These are phyloP conservation scores for Aspergillus pseudoterreus DNA, from an alignment of 2,329 filamentous ascomycete species.

Conservation along the genomic window DNA sequence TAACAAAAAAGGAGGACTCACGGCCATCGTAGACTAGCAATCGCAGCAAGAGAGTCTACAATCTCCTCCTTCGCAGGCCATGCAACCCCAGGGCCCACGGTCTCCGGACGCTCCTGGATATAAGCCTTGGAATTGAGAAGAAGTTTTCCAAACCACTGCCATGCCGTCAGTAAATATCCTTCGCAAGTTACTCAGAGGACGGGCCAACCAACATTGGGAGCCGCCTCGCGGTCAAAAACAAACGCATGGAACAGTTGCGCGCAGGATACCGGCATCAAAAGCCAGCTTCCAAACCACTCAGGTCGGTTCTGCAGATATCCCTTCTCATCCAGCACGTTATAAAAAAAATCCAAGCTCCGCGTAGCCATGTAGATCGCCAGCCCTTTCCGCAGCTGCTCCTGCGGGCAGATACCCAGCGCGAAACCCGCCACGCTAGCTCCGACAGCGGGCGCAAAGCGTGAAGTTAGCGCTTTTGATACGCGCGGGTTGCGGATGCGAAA, in stretches of 20 bases:
- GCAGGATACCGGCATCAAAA: constrained; percentile 71
- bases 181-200: neutral
- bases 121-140: constrained; percentile 72
- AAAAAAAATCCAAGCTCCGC: constrained; percentile 78
- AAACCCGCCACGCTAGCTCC: constrained; percentile 85
- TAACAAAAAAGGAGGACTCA: constrained; percentile 42
- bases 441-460: constrained; percentile 79
- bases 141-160: constrained; percentile 58
- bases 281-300: constrained; percentile 82
- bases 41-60: constrained; percentile 74
- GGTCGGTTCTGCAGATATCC: constrained; percentile 66
- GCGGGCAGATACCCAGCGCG: constrained; percentile 72
- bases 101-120: constrained; percentile 66
- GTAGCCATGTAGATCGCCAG: constrained; percentile 79
- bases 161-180: constrained; percentile 2
- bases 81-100: constrained; percentile 60
- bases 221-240: constrained; percentile 72
- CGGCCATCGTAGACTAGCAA: constrained; percentile 82
- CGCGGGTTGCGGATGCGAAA: constrained; percentile 81
- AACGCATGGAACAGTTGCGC: constrained; percentile 74
- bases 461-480: constrained; percentile 71
- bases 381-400: constrained; percentile 68
- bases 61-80: constrained; percentile 78
- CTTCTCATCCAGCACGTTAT: constrained; percentile 76
- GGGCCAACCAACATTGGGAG: constrained; percentile 53